Evolutionary conservation across 331 rosid genomes (phyloP), one percentile per base, ranked within the genome.

Genomic region (Quercus tomentella): DNA sequence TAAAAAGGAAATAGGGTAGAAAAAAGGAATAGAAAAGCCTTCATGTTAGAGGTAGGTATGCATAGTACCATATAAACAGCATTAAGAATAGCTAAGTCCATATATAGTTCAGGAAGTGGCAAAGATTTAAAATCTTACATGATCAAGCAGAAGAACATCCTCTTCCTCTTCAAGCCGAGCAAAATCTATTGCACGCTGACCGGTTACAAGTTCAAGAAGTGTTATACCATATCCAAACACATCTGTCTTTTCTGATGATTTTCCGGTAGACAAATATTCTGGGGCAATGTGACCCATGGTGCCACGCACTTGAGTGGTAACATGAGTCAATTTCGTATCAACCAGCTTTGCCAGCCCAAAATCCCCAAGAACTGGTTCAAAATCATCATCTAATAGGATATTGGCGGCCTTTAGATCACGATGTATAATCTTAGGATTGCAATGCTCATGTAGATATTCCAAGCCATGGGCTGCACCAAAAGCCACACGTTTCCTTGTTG

Each of bases 231-330:
- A 95, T 68, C 99, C 99, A 70, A 95, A 92, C 60, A 95, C 96
- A 88, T 95, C 99, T 0, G 97, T 88, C 81, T 95, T 95, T 35
- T 95, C 97, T 1, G 99, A 89, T 23, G 99, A 91, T 80, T 92
- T 91, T 80, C 99, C 99, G 0, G 97, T 93, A 82, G 97, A 88
- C 87, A 95, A 72, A 85, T 95, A 95, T 73, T 92, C 99, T 0
- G 99, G 99, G 76, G 99, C 97, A 65, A 95, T 95, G 62, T 95
- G 99, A 57, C 99, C 99, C 99, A 95, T 92, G 35, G 99, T 95
- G 31, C 99, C 99, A 2, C 99, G 81, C 35, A 95, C 90, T 83
- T 92, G 97, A 84, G 99, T 95, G 45, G 99, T 95, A 21, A 93
- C 93, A 73, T 93, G 99, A 79, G 97, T 95, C 84, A 85, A 76